phyloP scores from a whole-genome alignment of 805 yeast species.

The Schwanniomyces polymorphus region DNA sequence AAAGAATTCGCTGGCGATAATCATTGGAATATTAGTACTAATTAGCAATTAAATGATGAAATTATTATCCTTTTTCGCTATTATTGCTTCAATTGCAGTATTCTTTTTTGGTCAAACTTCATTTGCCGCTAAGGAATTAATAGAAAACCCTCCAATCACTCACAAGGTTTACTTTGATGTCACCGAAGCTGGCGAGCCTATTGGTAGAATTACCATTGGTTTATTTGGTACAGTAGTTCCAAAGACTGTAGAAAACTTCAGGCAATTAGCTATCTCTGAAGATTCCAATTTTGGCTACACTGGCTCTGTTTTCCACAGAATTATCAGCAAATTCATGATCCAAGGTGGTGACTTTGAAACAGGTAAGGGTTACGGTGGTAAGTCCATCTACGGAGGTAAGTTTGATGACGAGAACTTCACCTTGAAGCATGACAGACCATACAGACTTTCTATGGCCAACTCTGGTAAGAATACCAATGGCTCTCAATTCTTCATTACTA shows the following conservation, averaged over 20 bases:
- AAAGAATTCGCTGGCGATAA: background rate
- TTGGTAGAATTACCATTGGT: slow-evolving; percentile 87
- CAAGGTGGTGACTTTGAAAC: slow-evolving; percentile 87
- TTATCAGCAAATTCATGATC: slow-evolving; percentile 71
- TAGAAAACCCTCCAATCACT: slow-evolving; percentile 60
- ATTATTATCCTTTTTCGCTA: slow-evolving; percentile 8
- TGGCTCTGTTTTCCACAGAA: slow-evolving; percentile 69
- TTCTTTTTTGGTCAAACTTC: slow-evolving; percentile 9
- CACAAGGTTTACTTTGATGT: slow-evolving; percentile 84
- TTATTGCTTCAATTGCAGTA: slow-evolving; percentile 2
- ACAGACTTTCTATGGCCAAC: slow-evolving; percentile 75
- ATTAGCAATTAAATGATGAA: slow-evolving; percentile 13
- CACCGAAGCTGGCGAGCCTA: slow-evolving; percentile 68
- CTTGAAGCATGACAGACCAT: slow-evolving; percentile 68
- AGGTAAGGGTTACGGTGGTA: slow-evolving; percentile 76
- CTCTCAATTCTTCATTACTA: slow-evolving; percentile 93
- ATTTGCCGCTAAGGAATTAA: slow-evolving; percentile 7
- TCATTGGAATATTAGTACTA: background rate
- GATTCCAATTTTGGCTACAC: slow-evolving; percentile 67
- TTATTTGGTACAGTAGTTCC: slow-evolving; percentile 63
- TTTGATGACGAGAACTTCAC: slow-evolving; percentile 78
- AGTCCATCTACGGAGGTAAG: slow-evolving; percentile 72
- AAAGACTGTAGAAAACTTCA: slow-evolving; percentile 86
- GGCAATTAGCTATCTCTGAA: slow-evolving; percentile 61
- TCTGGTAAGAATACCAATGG: slow-evolving; percentile 82